Base-by-base conservation (phyloP, 164 flowering plant species). In the Brasenia schreberi region DNA sequence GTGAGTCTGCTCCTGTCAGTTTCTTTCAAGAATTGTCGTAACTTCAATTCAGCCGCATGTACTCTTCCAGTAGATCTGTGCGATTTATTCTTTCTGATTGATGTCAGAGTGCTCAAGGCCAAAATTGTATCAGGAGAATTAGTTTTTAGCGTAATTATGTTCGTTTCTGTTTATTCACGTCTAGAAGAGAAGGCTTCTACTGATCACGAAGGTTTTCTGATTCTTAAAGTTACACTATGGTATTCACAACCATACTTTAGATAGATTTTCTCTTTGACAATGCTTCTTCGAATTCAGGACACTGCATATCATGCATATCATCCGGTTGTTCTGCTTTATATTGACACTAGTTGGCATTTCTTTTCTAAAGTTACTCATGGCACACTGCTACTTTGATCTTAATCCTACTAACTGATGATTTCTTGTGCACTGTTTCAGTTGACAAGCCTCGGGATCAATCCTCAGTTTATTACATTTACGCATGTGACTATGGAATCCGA, bases 401-500 rank as follows among this genome's bases (percentile, higher is more conserved):
- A 23, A 61, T 23, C 19, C 10, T 61, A 14, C 18, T 61, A 18
- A 23, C 18, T 61, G 33, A 33, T 33, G 39, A 11, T 18, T 61
- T 7, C 33, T 23, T 23, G 9, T 61, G 12, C 63, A 12, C 63
- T n/a, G 12, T 61, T 61, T 18, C 91, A 95, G 99, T 72, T 95
- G 61, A 80, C 96, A 18, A 85, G 88, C 75, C 64, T 92, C 73
- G 99, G 99, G 70, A 90, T 95, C 61, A 89, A 81, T 82, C 93
- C 84, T 0, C 98, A 95, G 71, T 90, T 90, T 64, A 92, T 95
- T 63, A 95, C 98, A 3, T 95, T 95, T 62, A 95, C 97, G 0
- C 90, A 95, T 78, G 99, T 95, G 1, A 95, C 99, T 0, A 95
- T 95, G 99, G 99, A 95, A 69, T 95, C 98, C 0, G 99, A 92